Base-by-base conservation (phyloP, 805 yeast genomes). In the Cyberlindnera samutprakarnensis region DNA sequence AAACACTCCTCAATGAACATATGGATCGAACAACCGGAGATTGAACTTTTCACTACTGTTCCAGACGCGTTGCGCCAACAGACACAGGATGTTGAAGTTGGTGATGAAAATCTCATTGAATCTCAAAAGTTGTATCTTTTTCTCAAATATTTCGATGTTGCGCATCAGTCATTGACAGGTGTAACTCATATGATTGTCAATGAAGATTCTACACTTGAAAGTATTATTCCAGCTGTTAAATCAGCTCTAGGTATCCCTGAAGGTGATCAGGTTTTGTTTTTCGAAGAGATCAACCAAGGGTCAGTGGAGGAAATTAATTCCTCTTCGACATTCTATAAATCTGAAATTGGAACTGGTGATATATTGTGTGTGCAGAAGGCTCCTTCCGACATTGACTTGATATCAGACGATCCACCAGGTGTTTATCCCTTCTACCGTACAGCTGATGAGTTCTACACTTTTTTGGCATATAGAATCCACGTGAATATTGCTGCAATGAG, bases 341-440 rank as follows among this genome's bases (percentile, higher is more conserved):
- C 68, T 23, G 92, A 83, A 43, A 49, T 82, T 14, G 62, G 66
- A 6, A 70, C 67, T 36, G 94, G 94, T 45, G 94, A 83, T 49
- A 78, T 83, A 12, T 50, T 83, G 7, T 22, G 33, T 20, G 37
- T 33, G 21, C 43, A 41, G 18, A 31, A 35, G 22, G 54, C 55
- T 41, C 56, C 41, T 39, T 39, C 23, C 23, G 25, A 31, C 2
- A 21, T 21, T 30, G 54, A 23, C 36, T 40, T 25, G 7, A 5
- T 31, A 6, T 7, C 14, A 4, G 17, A 33, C 6, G 20, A 33
- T 5, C 30, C 37, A 6, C 17, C 43, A 21, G 38, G 46, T 4
- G 42, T 51, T 25, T 51, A 51, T 11, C 63, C 62, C 19, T 50
- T 54, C 14, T 60, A 56, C 40, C 42, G 48, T n/a, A 52, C 59